These are phyloP conservation scores for Verticillium nonalfalfae DNA, from an alignment of 2,329 filamentous ascomycete species.

Conservation along the genomic window DNA sequence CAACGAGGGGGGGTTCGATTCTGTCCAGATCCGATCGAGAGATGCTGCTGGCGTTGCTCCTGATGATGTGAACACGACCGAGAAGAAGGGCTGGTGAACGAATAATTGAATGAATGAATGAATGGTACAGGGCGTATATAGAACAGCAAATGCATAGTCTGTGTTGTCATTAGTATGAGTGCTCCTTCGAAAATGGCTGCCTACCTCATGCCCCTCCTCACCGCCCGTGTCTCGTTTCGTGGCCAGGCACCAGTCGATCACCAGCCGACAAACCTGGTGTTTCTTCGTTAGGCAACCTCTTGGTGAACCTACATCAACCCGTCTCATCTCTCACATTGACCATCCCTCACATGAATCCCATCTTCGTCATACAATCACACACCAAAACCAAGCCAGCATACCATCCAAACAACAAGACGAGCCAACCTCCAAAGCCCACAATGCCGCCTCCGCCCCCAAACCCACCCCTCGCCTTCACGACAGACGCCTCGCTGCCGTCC, in stretches of 20 bases:
- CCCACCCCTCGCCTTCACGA: constrained; percentile 8
- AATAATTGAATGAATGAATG: too few species aligned
- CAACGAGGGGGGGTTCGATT: constrained; percentile 2
- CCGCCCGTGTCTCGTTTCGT: not conserved
- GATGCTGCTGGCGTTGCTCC: not conserved
- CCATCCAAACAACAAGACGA: too few species aligned
- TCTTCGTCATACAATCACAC: not conserved
- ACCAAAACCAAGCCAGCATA: too few species aligned
- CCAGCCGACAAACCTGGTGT: not conserved
- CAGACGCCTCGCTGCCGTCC: not conserved
- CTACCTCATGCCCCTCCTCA: not conserved
- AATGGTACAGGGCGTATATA: not conserved
- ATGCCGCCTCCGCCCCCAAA: constrained; percentile 9
- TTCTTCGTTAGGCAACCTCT: not conserved
- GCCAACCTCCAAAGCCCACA: not conserved
- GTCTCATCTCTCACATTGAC: too few species aligned
- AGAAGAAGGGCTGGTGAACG: not conserved
- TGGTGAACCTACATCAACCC: not conserved
- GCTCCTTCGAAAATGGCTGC: not conserved
- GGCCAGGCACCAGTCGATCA: not conserved
- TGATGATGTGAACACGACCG: not conserved
- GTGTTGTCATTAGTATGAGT: not conserved
- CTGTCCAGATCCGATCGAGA: constrained; percentile 1
- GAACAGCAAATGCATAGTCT: not conserved
- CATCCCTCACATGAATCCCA: too few species aligned